These are phyloP conservation scores for Daldinia loculata DNA, from an alignment of 495 filamentous ascomycete species.

Conservation along the genomic window DNA sequence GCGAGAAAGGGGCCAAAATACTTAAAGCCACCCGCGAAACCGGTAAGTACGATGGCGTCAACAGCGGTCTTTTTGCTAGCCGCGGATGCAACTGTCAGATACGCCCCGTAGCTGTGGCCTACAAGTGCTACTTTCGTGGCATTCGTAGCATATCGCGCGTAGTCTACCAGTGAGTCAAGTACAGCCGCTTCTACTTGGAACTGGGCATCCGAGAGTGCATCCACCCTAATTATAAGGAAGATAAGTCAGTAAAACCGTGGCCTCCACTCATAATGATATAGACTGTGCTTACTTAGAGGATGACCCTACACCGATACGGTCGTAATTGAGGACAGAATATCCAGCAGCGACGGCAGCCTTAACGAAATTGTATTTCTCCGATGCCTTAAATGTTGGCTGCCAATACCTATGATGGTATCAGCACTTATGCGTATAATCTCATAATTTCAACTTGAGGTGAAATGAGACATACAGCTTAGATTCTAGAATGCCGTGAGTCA, in stretches of 20 bases:
- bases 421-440: background rate
- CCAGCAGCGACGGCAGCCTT: conserved; percentile 60
- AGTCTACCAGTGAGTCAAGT: conserved; percentile 39
- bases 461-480: conserved; percentile 36
- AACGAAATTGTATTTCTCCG: conserved; percentile 65
- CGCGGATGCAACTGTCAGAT: conserved; percentile 38
- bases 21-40: conserved; percentile 39
- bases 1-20: conserved; percentile 42
- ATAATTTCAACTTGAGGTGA: background rate
- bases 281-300: conserved; percentile 53
- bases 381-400: conserved; percentile 23
- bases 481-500: conserved; percentile 45
- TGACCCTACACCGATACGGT: conserved; percentile 66
- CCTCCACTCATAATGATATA: background rate
- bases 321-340: conserved; percentile 63
- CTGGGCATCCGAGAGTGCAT: conserved; percentile 38
- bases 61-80: conserved; percentile 24
- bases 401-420: conserved; percentile 34
- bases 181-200: conserved; percentile 45
- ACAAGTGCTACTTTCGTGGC: conserved; percentile 42
- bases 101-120: conserved; percentile 47
- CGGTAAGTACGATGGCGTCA: conserved; percentile 40
- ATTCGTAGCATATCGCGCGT: conserved; percentile 30
- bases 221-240: conserved; percentile 5
- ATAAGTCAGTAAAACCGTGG: background rate